phyloP scores from a whole-genome alignment of 2,329 filamentous ascomycete genomes.

The Colletotrichum higginsianum region DNA sequence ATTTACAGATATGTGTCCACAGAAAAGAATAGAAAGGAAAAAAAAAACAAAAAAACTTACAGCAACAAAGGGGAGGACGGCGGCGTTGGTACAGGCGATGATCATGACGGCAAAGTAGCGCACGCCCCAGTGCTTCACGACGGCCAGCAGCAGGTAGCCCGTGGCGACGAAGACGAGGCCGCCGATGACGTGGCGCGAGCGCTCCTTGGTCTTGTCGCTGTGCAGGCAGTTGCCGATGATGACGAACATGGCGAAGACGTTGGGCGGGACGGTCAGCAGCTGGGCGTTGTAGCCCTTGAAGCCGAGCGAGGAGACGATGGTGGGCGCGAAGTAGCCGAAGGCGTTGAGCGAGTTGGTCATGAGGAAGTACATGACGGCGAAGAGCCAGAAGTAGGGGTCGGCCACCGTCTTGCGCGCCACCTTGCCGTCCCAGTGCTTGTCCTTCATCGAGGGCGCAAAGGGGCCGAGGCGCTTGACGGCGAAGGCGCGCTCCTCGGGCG shows the following conservation, averaged over 20 bases:
- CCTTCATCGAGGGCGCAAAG: constrained; percentile 51
- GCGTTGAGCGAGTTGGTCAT: constrained; percentile 55
- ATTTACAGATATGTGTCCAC: no score
- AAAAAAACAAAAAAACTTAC: constrained; percentile 43
- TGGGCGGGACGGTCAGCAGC: constrained; percentile 54
- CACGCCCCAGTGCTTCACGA: constrained; percentile 49
- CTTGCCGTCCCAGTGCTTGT: constrained; percentile 53
- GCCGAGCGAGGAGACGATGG: constrained; percentile 54
- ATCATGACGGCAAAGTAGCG: constrained; percentile 52
- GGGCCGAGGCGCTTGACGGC: constrained; percentile 54
- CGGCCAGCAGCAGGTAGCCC: constrained; percentile 50
- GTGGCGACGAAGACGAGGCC: constrained; percentile 48
- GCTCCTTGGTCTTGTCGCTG: constrained; percentile 51
- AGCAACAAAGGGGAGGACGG: constrained; percentile 52
- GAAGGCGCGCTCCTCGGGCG: constrained; percentile 51
- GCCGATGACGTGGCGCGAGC: constrained; percentile 50
- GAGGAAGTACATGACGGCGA: constrained; percentile 50
- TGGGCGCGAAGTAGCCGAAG: constrained; percentile 54
- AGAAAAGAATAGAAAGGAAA: no score
- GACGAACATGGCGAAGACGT: constrained; percentile 54
- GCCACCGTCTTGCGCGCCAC: constrained; percentile 51
- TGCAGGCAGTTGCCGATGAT: constrained; percentile 51
- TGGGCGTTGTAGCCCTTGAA: constrained; percentile 53
- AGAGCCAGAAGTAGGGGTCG: constrained; percentile 54
- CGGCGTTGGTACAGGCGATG: constrained; percentile 53